Base-by-base conservation (phyloP, 23 red algal genomes). In the Gracilaria gracilis region DNA sequence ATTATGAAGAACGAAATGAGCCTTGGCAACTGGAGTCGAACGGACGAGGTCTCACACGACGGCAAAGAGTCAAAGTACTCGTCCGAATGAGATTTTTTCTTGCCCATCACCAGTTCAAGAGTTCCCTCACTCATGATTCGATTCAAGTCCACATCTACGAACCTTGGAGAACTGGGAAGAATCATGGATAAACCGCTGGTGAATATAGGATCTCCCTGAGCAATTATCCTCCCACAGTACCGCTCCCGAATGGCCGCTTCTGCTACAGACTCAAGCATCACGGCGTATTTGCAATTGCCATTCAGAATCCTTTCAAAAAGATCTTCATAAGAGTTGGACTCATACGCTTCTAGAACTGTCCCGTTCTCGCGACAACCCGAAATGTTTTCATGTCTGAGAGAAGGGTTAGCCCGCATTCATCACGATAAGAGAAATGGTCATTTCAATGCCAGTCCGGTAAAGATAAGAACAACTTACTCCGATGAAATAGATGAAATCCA, bases 61-160 rank as follows among this genome's bases (percentile, higher is more conserved):
- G 51, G 14, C 51, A 55, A 55, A 6, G 51, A 55, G 19, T 55
- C 51, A 19, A 55, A 55, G 16, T 55, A 55, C 17, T 55, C 51
- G 9, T 55, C 51, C 16, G 17, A 19, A 55, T 55, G 51, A 55
- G 51, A 55, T 19, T 55, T 55, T 20, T 15, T 55, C 51, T 55
- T 55, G 14, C 19, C 51, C 51, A 55, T 55, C 51, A 55, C 8
- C 51, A 88, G 27, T 27, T 77, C n/a, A 31, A 88, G 50, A 12
- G 84, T 88, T 53, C 40, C 84, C 11, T 58, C 35, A 51, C 24
- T 62, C 67, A 88, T 75, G 51, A 55, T 55, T 55, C 16, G 51
- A 20, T 55, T 55, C 11, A 55, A 1, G 51, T 55, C 51, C 5
- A 39, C 49, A 29, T 57, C 39, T 27, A 39, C 57, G 21, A n/a